Conservation (phyloP, 345 rosid species). For the Salix koriyanagi region DNA sequence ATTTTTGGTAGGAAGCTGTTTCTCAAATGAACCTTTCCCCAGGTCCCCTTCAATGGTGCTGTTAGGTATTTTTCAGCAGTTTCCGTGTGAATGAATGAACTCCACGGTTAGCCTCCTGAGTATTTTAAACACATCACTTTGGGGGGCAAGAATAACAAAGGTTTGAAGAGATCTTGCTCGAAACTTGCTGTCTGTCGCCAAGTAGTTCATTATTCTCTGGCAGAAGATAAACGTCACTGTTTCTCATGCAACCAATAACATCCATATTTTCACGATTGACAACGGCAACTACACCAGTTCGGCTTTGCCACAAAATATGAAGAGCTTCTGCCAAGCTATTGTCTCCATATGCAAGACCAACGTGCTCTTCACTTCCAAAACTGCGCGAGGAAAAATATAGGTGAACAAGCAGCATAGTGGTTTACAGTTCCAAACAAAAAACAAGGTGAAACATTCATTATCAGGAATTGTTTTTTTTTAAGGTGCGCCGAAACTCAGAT, state of each 20-base stretch:
- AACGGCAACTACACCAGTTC: constrained; percentile 20
- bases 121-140: neutral
- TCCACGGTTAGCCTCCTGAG: constrained; percentile 24
- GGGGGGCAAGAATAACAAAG: neutral
- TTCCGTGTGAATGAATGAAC: constrained; percentile 34
- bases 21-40: constrained; percentile 9
- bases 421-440: neutral
- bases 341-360: constrained; percentile 24
- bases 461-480: neutral
- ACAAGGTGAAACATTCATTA: neutral
- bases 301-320: constrained; percentile 19
- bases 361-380: constrained; percentile 26
- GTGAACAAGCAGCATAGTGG: neutral
- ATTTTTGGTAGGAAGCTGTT: constrained; percentile 33
- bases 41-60: constrained; percentile 21
- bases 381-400: constrained; percentile 13
- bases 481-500: constrained; percentile 24
- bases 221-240: constrained; percentile 32
- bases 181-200: constrained; percentile 18
- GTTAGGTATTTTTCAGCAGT: constrained; percentile 6
- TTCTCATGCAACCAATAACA: constrained; percentile 28
- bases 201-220: constrained; percentile 22
- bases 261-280: constrained; percentile 12
- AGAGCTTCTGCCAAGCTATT: constrained; percentile 33
- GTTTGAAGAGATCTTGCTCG: neutral